Conservation (phyloP, 768 basidiomycete genomes). For the Dentipellis sp. region DNA sequence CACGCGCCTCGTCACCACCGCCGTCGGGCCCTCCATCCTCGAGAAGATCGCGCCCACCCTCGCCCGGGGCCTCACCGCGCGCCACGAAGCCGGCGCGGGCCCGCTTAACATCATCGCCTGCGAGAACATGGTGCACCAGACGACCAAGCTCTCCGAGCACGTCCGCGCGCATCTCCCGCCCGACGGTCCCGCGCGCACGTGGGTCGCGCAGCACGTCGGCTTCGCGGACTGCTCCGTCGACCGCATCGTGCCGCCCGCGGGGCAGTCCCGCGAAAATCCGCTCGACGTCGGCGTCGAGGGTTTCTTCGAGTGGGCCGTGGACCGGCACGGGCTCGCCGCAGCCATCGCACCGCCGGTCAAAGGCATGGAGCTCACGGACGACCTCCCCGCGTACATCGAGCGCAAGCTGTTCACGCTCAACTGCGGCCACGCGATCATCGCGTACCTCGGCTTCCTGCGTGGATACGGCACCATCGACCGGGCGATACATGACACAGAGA, state of each 20-base stretch:
- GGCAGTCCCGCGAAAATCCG: constrained; percentile 10
- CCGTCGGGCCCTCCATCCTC: constrained; percentile 27
- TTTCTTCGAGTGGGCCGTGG: constrained; percentile 33
- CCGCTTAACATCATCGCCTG: constrained; percentile 30
- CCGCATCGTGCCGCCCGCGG: constrained; percentile 25
- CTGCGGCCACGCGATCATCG: constrained; percentile 29
- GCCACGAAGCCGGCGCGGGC: constrained; percentile 16
- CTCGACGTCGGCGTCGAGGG: constrained; percentile 32
- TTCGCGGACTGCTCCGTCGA: constrained; percentile 35
- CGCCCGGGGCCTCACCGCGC: constrained; percentile 24
- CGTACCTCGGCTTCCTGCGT: constrained; percentile 29
- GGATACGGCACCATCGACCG: constrained; percentile 23
- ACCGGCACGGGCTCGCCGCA: constrained; percentile 21
- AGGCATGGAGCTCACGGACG: constrained; percentile 23
- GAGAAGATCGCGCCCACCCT: constrained; percentile 25
- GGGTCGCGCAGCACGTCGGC: constrained; percentile 23
- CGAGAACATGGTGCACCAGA: constrained; percentile 31
- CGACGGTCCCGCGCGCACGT: constrained; percentile 17
- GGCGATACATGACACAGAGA: constrained; percentile 22
- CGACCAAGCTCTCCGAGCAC: constrained; percentile 21
- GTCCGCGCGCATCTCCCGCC: constrained; percentile 21
- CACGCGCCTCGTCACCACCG: constrained; percentile 26
- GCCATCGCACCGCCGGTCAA: constrained; percentile 18
- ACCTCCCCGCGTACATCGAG: constrained; percentile 29
- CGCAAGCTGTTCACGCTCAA: constrained; percentile 36